phyloP scores from a whole-genome alignment of 2,329 filamentous ascomycete genomes.

The Pyrenochaeta sp. region DNA sequence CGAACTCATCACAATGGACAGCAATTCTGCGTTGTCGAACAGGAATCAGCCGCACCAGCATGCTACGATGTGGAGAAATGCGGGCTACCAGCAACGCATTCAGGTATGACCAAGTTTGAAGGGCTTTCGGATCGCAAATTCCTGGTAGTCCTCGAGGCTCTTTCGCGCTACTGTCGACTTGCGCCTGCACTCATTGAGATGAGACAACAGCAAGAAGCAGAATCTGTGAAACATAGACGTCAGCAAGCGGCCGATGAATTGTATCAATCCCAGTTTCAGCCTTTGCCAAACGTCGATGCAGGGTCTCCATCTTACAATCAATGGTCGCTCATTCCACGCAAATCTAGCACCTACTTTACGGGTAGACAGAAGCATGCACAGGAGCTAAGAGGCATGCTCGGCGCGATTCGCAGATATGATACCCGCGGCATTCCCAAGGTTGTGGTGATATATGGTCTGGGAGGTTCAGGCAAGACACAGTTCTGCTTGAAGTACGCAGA shows the following conservation, averaged over 20 bases:
- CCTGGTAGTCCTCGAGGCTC: conserved; percentile 24
- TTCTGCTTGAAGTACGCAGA: conserved; percentile 50
- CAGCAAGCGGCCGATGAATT: conserved; percentile 24
- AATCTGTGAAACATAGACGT: conserved; percentile 17
- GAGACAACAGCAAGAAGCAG: conserved; percentile 19
- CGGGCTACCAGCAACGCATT: conserved; percentile 35
- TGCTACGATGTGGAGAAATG: conserved; percentile 32
- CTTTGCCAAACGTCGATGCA: conserved; percentile 3
- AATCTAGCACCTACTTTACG: conserved; percentile 30
- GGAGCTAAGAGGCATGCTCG: conserved; percentile 19
- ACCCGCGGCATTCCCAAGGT: conserved; percentile 1
- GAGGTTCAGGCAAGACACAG: conserved; percentile 54
- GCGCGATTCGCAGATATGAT: conserved; percentile 8
- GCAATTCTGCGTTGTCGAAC: conserved; percentile 28
- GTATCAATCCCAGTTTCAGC: conserved; percentile 10
- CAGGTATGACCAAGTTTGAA: conserved; percentile 35
- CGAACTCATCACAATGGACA: conserved; percentile 18
- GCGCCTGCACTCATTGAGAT: conserved; percentile 19
- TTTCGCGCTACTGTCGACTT: conserved; percentile 24
- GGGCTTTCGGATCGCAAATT: conserved; percentile 19
- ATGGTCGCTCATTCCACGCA: conserved; percentile 30
- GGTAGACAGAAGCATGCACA: conserved; percentile 25
- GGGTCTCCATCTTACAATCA: conserved; percentile 13
- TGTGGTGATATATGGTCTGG: conserved; percentile 43
- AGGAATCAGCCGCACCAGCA: conserved; percentile 33